Base-by-base conservation (phyloP, 1,284 basidiomycete genomes). In the Pisolithus thermaeus region DNA sequence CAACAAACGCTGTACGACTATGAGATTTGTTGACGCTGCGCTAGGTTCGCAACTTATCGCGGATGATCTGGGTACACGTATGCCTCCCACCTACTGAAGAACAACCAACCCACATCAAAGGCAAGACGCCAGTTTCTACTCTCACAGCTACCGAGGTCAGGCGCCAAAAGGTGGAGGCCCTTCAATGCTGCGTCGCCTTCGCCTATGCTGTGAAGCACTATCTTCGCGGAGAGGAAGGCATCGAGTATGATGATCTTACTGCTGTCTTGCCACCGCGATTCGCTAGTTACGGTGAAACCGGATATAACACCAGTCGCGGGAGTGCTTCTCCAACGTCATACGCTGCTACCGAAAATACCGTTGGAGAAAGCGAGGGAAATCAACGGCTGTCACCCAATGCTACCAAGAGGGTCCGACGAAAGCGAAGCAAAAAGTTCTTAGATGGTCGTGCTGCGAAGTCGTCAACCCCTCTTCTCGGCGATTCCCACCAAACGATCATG, bases 11-110 rank as follows among this genome's bases (percentile, higher is more conserved):
- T 3, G 68, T 68, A n/a, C 38, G 30, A 14, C 22, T 41, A 28
- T 46, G 28, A 16, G 46, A 43, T 56, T 41, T 28, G 22, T 18
- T 39, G 7, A 52, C 28, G 28, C 66, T 22, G 59, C 58, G 61
- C 4, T 67, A 81, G 72, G 78, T 81, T 25, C 77, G 84, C 32
- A 86, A 81, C 58, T 69, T 88, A 23, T 72, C 80, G 8, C 74
- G 82, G 35, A 74, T 84, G 54, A 73, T 94, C 51, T 96, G 92
- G 93, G 69, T 94, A 53, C 83, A 88, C 58, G 83, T 88, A 50
- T 77, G 78, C 23, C 74, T 84, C 6, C 87, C 88, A 2, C 81
- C 80, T 0, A 61, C 68, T 4, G 78, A 78, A 58, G 72, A 75
- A 35, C 68, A 69, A 38, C 65, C 68, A n/a, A 47, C 59, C 25